Conservation (phyloP, 192 early-diverging fungal genomes). For the Backusella tuberculispora region DNA sequence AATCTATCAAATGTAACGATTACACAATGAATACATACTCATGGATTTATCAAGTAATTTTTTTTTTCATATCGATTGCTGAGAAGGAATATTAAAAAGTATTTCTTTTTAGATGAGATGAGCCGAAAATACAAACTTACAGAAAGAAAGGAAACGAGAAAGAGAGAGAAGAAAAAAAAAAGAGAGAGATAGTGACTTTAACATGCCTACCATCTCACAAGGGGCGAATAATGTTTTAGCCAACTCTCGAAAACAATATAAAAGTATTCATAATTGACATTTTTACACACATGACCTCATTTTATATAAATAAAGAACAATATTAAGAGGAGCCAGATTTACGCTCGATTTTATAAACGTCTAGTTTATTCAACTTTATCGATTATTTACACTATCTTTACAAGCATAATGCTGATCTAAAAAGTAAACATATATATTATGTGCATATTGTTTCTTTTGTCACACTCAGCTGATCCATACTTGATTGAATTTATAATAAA, state of each 20-base stretch:
- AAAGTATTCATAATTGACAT: neutral
- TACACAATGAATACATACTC: neutral
- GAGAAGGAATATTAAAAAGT: neutral
- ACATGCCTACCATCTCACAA: neutral
- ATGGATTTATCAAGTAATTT: slow-evolving; percentile 17
- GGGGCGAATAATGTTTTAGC: slow-evolving; percentile 1
- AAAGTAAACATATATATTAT: neutral
- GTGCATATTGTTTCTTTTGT: neutral
- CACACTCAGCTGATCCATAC: neutral
- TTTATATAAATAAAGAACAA: slow-evolving; percentile 9
- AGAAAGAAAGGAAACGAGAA: too few species aligned
- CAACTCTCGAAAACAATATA: neutral
- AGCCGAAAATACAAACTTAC: too few species aligned
- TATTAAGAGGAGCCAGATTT: neutral
- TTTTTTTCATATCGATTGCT: neutral
- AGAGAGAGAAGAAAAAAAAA: too few species aligned
- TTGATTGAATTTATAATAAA: too few species aligned
- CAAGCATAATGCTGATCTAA: neutral
- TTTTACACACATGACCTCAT: neutral
- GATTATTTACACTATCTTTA: neutral
- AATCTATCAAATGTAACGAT: neutral
- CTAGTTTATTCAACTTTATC: neutral
- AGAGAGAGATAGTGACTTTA: neutral
- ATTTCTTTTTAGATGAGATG: neutral
- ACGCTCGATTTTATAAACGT: neutral